Evolutionary conservation across 2,329 filamentous ascomycete genomes (phyloP).

Genomic region (Hyphodiscus sp.): DNA sequence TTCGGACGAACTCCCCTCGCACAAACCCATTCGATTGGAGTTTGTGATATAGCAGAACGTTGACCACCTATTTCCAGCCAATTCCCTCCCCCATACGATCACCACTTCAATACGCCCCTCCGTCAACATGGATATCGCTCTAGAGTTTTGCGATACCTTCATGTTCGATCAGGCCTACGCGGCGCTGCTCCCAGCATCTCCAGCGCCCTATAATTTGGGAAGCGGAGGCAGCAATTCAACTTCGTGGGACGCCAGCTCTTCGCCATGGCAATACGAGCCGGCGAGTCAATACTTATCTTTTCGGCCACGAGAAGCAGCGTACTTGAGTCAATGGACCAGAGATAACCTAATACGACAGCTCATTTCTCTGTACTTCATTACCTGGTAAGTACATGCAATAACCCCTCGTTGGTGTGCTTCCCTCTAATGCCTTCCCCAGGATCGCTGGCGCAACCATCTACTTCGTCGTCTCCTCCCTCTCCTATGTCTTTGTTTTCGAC

Average conservation of each 20-base stretch:
- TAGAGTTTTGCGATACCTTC: conserved; percentile 78
- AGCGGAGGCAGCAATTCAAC: conserved; percentile 42
- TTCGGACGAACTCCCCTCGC: background rate
- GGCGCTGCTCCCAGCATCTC: conserved; percentile 54
- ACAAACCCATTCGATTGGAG: background rate
- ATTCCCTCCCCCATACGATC: background rate
- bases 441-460: conserved; percentile 80
- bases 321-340: conserved; percentile 68
- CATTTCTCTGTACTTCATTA: conserved; percentile 72
- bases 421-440: conserved; percentile 41
- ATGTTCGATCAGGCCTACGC: conserved; percentile 77
- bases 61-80: background rate
- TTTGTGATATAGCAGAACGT: background rate
- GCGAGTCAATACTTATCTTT: conserved; percentile 64
- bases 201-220: conserved; percentile 47
- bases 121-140: conserved; percentile 77
- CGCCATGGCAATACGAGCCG: conserved; percentile 63
- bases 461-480: conserved; percentile 75
- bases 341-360: conserved; percentile 73
- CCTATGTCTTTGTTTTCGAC: conserved; percentile 86
- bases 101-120: background rate
- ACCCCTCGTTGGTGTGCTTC: background rate
- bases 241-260: conserved; percentile 50
- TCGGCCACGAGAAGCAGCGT: conserved; percentile 68
- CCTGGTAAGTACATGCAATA: conserved; percentile 56